phyloP scores from a whole-genome alignment of 2,329 filamentous ascomycete species.

The Harringtonia aguacate region DNA sequence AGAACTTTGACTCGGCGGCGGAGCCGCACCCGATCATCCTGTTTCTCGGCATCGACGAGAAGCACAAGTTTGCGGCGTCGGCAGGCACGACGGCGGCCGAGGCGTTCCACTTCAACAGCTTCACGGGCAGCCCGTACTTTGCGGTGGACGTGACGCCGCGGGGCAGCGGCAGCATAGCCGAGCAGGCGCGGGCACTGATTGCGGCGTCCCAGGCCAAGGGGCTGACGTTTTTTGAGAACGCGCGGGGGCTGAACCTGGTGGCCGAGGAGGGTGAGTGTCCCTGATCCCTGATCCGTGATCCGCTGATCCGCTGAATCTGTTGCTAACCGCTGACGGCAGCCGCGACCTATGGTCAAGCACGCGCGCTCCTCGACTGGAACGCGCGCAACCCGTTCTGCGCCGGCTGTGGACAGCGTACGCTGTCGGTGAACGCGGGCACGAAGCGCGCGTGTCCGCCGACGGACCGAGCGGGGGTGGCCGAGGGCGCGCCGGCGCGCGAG shows the following conservation, averaged over 20 bases:
- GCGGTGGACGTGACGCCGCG: conserved; percentile 78
- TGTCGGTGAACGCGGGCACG: conserved; percentile 69
- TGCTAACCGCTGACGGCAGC: conserved; percentile 36
- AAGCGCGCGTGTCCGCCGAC: conserved; percentile 70
- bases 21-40: conserved; percentile 60
- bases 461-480: conserved; percentile 42
- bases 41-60: conserved; percentile 76
- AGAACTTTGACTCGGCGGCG: conserved; percentile 58
- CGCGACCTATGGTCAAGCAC: conserved; percentile 81
- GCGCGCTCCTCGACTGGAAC: conserved; percentile 91
- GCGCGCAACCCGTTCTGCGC: conserved; percentile 84
- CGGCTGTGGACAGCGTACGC: conserved; percentile 72
- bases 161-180: conserved; percentile 39
- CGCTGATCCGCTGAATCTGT: not conserved
- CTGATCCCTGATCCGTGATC: not conserved
- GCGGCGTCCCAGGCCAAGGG: conserved; percentile 48
- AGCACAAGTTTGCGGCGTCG: conserved; percentile 17
- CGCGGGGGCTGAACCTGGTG: conserved; percentile 29
- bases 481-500: conserved; percentile 32
- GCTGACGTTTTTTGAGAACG: conserved; percentile 53
- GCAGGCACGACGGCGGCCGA: conserved; percentile 14
- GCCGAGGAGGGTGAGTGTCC: conserved; percentile 33
- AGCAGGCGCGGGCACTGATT: conserved; percentile 45
- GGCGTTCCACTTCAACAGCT: conserved; percentile 52
- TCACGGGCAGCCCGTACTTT: conserved; percentile 75